Evolutionary conservation across 352 stramenopile species (phyloP).

Genomic region (Phytophthora uliginosa): DNA sequence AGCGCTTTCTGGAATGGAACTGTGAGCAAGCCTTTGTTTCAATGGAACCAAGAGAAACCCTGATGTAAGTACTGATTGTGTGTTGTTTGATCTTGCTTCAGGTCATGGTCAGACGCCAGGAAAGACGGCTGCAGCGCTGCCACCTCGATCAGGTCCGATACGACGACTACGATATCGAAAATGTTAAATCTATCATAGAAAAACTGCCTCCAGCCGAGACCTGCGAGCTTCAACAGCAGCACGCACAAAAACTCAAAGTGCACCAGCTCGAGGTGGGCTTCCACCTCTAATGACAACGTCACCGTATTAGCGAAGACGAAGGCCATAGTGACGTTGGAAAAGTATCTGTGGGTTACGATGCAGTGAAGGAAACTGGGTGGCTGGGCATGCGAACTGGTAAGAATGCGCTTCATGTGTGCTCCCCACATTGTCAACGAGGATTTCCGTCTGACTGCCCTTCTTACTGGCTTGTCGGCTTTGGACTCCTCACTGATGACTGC

Average conservation of each 20-base stretch:
- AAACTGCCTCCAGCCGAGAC: constrained; percentile 74
- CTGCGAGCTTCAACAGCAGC: constrained; percentile 80
- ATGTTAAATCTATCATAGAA: constrained; percentile 72
- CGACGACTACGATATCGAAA: constrained; percentile 83
- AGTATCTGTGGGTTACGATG: constrained; percentile 58
- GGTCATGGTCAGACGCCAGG: not conserved
- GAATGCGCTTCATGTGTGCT: not conserved
- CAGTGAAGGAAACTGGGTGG: constrained; percentile 22
- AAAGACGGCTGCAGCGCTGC: not conserved
- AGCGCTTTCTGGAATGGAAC: constrained; percentile 66
- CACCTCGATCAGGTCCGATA: not conserved
- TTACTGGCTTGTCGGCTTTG: constrained; percentile 48
- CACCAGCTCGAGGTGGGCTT: constrained; percentile 59
- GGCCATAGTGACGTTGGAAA: constrained; percentile 57
- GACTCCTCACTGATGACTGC: constrained; percentile 91
- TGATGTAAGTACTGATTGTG: not conserved
- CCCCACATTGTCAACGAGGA: not conserved
- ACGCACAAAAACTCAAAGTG: constrained; percentile 78
- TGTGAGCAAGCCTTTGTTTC: constrained; percentile 25
- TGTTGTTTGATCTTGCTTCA: not conserved
- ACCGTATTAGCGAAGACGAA: constrained; percentile 84
- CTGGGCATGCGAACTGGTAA: constrained; percentile 29
- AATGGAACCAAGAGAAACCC: not conserved
- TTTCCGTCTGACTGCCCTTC: not conserved
- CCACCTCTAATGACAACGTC: constrained; percentile 75